Evolutionary conservation across 2,329 filamentous ascomycete genomes (phyloP).

Genomic region (Pseudogymnoascus sp.): DNA sequence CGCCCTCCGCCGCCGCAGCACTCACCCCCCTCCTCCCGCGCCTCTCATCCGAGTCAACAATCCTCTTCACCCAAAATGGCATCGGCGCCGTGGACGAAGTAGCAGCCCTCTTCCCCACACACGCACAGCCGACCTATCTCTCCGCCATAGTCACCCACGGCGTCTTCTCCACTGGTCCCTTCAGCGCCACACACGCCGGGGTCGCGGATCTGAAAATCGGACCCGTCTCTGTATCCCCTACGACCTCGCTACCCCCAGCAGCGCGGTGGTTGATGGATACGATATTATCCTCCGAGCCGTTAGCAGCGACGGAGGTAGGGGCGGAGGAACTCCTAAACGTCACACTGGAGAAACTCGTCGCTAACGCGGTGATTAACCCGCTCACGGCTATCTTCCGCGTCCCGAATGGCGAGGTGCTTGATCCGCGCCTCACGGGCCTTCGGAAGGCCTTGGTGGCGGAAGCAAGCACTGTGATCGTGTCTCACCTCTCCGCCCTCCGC

Average conservation of each 20-base stretch:
- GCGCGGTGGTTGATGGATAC: constrained; percentile 36
- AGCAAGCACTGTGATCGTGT: constrained; percentile 63
- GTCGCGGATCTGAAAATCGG: constrained; percentile 43
- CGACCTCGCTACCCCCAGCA: neutral
- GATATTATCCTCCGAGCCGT: constrained; percentile 37
- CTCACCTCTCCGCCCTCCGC: constrained; percentile 25
- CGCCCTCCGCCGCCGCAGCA: constrained; percentile 58
- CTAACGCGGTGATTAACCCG: constrained; percentile 77
- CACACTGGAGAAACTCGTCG: constrained; percentile 81
- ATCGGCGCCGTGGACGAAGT: constrained; percentile 65
- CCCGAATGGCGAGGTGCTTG: constrained; percentile 70
- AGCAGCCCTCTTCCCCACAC: constrained; percentile 50
- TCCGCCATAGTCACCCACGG: constrained; percentile 57
- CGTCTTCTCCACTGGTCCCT: constrained; percentile 43
- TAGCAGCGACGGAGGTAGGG: constrained; percentile 36
- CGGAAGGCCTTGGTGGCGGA: constrained; percentile 55
- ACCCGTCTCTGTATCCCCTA: constrained; percentile 31
- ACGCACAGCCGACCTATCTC: constrained; percentile 62
- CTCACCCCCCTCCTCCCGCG: constrained; percentile 52
- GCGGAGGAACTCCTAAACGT: constrained; percentile 42
- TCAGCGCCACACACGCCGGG: constrained; percentile 46
- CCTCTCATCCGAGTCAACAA: constrained; percentile 56
- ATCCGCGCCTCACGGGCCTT: constrained; percentile 56
- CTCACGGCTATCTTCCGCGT: constrained; percentile 72
- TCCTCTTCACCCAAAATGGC: constrained; percentile 84